Evolutionary conservation across 768 basidiomycete genomes (phyloP).

Genomic region (Lactarius trivialis): DNA sequence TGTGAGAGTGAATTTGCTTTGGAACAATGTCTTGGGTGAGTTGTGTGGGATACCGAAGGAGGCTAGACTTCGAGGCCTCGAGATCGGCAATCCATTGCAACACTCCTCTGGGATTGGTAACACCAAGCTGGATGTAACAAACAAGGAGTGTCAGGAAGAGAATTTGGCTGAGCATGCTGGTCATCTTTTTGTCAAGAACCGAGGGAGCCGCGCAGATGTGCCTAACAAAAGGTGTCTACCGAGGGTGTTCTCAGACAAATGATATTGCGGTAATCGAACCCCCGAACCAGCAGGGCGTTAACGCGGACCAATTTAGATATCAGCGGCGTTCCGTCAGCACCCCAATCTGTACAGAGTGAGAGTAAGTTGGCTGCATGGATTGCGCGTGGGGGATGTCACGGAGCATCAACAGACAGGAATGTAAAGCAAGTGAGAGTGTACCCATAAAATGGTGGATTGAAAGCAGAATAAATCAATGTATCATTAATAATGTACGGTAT

Average conservation of each 20-base stretch:
- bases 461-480: slow-evolving; percentile 20
- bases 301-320: slow-evolving; percentile 1
- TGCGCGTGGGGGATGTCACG: slow-evolving; percentile 14
- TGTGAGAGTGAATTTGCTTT: slow-evolving; percentile 47
- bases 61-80: slow-evolving; percentile 33
- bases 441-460: background rate
- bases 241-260: background rate
- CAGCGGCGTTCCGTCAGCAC: slow-evolving; percentile 9
- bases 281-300: background rate
- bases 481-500: slow-evolving; percentile 18
- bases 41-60: slow-evolving; percentile 41
- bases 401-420: background rate
- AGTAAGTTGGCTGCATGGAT: slow-evolving; percentile 14
- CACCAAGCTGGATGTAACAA: slow-evolving; percentile 3
- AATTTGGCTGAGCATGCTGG: background rate
- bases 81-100: slow-evolving; percentile 20
- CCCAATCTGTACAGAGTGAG: slow-evolving; percentile 6
- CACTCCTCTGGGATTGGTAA: slow-evolving; percentile 1
- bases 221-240: background rate
- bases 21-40: slow-evolving; percentile 44
- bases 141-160: slow-evolving; percentile 2
- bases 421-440: slow-evolving; percentile 5
- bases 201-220: background rate
- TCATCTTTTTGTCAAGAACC: background rate
- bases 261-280: background rate